phyloP scores from a whole-genome alignment of 306 rosid species.

The Corylus americana region DNA sequence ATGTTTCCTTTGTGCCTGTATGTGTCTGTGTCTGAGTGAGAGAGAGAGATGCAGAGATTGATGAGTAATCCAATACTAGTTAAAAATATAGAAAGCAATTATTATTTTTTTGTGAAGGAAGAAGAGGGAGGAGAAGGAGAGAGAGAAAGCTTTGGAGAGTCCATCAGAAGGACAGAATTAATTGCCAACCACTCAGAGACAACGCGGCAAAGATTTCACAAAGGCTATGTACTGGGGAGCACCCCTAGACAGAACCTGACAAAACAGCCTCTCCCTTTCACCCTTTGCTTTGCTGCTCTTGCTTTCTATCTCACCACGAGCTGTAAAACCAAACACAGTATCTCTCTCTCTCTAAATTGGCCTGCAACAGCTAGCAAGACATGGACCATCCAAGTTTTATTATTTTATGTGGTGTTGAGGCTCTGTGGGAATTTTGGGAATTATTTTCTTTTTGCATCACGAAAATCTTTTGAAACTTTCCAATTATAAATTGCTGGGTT shows the following conservation, averaged over 20 bases:
- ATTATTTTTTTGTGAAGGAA: conserved; percentile 31
- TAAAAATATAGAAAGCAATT: conserved; percentile 14
- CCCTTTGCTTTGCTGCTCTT: not conserved
- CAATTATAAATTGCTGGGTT: not conserved
- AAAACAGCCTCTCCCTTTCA: conserved; percentile 27
- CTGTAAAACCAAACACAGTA: conserved; percentile 38
- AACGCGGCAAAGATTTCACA: conserved; percentile 58
- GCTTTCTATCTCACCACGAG: conserved; percentile 79
- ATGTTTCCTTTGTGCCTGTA: conserved; percentile 19
- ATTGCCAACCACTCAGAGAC: conserved; percentile 53
- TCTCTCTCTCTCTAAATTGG: conserved; percentile 4
- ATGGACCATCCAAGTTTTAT: conserved; percentile 43
- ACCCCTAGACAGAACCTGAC: conserved; percentile 49
- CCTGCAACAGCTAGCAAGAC: conserved; percentile 46
- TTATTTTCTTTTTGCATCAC: conserved; percentile 27
- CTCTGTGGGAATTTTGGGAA: conserved; percentile 22
- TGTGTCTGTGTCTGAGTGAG: not conserved
- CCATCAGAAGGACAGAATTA: conserved; percentile 41
- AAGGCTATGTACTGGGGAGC: conserved; percentile 16
- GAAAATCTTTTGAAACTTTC: conserved; percentile 21
- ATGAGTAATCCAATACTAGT: conserved; percentile 4
- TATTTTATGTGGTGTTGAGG: conserved; percentile 35
- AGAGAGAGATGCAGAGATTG: conserved; percentile 24
- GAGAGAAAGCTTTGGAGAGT: conserved; percentile 33
- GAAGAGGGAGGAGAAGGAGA: not conserved